Percentiles rank a stretch among this genome's conserved stretches.
Conservation (phyloP, 2,329 filamentous ascomycete species). For the Beauveria asiatica region DNA sequence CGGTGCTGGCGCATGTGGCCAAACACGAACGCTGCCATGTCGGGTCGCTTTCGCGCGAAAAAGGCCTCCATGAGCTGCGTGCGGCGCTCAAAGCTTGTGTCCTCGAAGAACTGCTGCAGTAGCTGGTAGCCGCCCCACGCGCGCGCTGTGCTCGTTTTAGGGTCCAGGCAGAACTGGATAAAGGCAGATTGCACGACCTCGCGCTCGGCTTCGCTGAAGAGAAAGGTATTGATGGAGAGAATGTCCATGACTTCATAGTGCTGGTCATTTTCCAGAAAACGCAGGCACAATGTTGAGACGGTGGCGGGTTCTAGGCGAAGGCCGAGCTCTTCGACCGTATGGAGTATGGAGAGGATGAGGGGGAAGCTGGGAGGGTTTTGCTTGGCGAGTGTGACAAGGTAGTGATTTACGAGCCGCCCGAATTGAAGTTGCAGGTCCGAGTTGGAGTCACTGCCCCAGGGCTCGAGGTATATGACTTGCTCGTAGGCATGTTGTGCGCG, state of each 20-base stretch:
- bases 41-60: slow-evolving; percentile 65
- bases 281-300: slow-evolving; percentile 60
- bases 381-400: slow-evolving; percentile 60
- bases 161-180: slow-evolving; percentile 58
- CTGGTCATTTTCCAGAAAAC: slow-evolving; percentile 69
- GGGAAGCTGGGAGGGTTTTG: slow-evolving; percentile 56
- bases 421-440: slow-evolving; percentile 43
- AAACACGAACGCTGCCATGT: slow-evolving; percentile 82
- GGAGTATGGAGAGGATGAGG: slow-evolving; percentile 63
- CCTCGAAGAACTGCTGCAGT: slow-evolving; percentile 55
- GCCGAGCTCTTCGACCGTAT: slow-evolving; percentile 62
- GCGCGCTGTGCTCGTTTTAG: slow-evolving; percentile 50
- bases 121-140: slow-evolving; percentile 59
- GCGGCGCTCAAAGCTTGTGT: slow-evolving; percentile 57
- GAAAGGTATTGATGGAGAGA: slow-evolving; percentile 64
- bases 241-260: slow-evolving; percentile 73
- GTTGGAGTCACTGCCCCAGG: slow-evolving; percentile 32
- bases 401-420: slow-evolving; percentile 57
- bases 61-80: slow-evolving; percentile 73
- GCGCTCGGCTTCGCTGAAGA: slow-evolving; percentile 63
- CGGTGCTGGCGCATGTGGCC: slow-evolving; percentile 84
- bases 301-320: slow-evolving; percentile 66
- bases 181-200: slow-evolving; percentile 57
- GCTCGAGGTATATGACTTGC: slow-evolving; percentile 23
- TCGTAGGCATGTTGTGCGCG: slow-evolving; percentile 61